Percentiles rank a stretch among this genome's conserved stretches.
These are phyloP conservation scores for Perilla frutescens DNA, from an alignment of 257 asterid genomes.

Conservation along the genomic window DNA sequence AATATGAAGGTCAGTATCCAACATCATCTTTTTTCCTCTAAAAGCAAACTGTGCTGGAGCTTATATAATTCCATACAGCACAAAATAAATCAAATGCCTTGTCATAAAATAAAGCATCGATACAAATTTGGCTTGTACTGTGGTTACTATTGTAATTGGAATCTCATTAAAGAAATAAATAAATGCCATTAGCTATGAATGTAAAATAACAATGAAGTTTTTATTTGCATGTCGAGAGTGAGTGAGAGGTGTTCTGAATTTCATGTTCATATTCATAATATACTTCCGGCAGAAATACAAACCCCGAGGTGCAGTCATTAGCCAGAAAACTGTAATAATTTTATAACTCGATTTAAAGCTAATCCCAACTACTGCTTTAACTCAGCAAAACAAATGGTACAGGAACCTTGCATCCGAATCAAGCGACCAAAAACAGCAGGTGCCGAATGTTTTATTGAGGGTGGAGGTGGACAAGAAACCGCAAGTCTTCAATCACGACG, in stretches of 20 bases:
- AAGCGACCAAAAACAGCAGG: conserved; percentile 29
- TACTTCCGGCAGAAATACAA: background rate
- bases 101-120: too few species aligned
- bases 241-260: background rate
- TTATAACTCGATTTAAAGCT: conserved; percentile 22
- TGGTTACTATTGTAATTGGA: too few species aligned
- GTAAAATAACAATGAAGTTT: background rate
- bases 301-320: background rate
- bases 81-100: too few species aligned
- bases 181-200: background rate
- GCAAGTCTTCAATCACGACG: conserved; percentile 47
- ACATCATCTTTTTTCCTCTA: too few species aligned
- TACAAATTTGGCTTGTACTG: too few species aligned
- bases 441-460: conserved; percentile 27
- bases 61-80: too few species aligned
- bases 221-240: background rate
- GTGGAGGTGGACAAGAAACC: conserved; percentile 10
- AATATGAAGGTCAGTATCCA: too few species aligned
- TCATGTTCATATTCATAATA: background rate
- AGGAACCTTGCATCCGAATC: conserved; percentile 28
- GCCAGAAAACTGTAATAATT: conserved; percentile 23
- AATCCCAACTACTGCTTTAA: conserved; percentile 21
- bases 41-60: too few species aligned
- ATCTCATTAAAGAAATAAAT: background rate
- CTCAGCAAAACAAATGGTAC: conserved; percentile 35